Evolutionary conservation across 305 asterid species (phyloP).

Genomic region (Ruellia speciosa): DNA sequence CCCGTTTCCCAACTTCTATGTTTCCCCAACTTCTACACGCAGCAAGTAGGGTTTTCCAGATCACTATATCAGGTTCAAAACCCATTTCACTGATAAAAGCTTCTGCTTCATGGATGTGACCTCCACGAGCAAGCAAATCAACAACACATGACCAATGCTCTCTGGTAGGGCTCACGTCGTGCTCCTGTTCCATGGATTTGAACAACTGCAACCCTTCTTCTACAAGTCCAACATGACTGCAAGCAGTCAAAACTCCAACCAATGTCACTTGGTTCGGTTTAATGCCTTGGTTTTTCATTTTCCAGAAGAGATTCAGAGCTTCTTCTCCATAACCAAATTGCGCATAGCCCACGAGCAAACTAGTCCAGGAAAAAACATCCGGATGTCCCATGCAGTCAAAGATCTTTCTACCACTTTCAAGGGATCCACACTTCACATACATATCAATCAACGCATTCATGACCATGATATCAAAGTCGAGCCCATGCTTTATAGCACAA

Average conservation of each 20-base stretch:
- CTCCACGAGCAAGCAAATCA: constrained; percentile 64
- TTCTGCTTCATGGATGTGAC: constrained; percentile 59
- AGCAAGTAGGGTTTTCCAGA: constrained; percentile 59
- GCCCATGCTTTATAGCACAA: constrained; percentile 36
- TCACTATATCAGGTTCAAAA: constrained; percentile 48
- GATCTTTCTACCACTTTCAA: constrained; percentile 39
- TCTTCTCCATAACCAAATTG: constrained; percentile 54
- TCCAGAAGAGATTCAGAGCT: constrained; percentile 44
- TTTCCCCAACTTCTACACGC: constrained; percentile 44
- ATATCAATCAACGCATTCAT: constrained; percentile 55
- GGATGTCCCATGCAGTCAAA: constrained; percentile 37
- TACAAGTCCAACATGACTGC: constrained; percentile 65
- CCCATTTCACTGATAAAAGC: constrained; percentile 36
- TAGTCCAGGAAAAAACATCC: constrained; percentile 60
- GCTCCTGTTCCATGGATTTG: constrained; percentile 43
- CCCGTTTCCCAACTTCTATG: constrained; percentile 47
- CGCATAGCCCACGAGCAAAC: constrained; percentile 63
- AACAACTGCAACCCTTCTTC: constrained; percentile 61
- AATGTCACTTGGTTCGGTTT: constrained; percentile 65
- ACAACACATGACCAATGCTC: constrained; percentile 60
- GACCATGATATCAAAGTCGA: constrained; percentile 32
- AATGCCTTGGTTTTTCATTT: constrained; percentile 43
- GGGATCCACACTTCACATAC: constrained; percentile 67
- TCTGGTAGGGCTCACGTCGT: constrained; percentile 49
- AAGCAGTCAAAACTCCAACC: constrained; percentile 69